Base-by-base conservation (phyloP, 1,284 basidiomycete genomes). In the Trametes polyzona region DNA sequence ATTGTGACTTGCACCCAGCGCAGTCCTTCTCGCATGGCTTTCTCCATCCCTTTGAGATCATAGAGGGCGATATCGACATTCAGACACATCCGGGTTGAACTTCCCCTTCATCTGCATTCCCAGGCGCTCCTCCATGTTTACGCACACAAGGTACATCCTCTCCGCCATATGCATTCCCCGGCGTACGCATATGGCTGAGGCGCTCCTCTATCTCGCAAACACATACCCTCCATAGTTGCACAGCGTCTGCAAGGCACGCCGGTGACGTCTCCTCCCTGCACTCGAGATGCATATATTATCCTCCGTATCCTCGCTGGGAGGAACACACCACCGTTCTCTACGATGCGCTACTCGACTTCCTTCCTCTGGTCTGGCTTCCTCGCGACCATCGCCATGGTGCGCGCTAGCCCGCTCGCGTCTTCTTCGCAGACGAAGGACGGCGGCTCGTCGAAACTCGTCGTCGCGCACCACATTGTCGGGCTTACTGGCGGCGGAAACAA, bases 381-480 rank as follows among this genome's bases (percentile, higher is more conserved):
- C 32, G 50, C 56, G 19, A 39, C 58, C 4, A 43, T 53, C 4
- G 58, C 58, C 24, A 36, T 58, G 37, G 58, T 52, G 27, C 52
- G 26, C 11, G 30, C 46, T 14, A 23, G 42, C 14, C 53, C 46
- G 17, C n/a, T 32, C 17, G 16, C 29, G 19, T 39, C 35, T 36
- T 36, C 53, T 10, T 35, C 54, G 23, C 47, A 44, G 12, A 33
- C 30, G 11, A 56, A 52, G 42, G 47, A 43, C 19, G 39, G 37
- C 39, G 55, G 42, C 33, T 30, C 41, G 30, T 41, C 52, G 0
- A 87, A 87, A 77, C 77, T 78, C 68, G 85, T 88, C 19, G 75
- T 86, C 17, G 82, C 84, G 3, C 87, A 88, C 65, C 80, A 84
- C 61, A 87, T 89, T 76, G 81, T 90, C 51, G 87, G 87, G 49